A percentile compares a stretch with the other conserved stretches of the same genome.
Evolutionary conservation across 306 rosid species (phyloP).

Genomic region (Coriaria nepalensis): DNA sequence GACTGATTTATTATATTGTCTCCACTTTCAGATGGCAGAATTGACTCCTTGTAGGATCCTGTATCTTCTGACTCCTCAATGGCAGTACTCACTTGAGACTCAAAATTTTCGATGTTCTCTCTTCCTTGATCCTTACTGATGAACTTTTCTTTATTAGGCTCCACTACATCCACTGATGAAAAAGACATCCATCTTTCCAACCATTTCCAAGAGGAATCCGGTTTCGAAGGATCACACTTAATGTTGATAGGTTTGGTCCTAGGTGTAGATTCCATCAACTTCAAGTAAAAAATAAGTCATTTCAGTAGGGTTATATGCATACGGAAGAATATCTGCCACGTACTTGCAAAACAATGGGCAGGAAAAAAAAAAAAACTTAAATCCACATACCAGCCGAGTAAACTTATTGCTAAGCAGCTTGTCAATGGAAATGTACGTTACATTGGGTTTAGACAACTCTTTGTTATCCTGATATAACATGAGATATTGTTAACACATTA

Average conservation of each 20-base stretch:
- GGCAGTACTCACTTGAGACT: conserved; percentile 23
- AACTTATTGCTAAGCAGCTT: conserved; percentile 69
- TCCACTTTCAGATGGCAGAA: conserved; percentile 41
- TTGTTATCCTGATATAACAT: conserved; percentile 40
- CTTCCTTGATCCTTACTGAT: too few relatives aligned
- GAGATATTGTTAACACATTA: neutral
- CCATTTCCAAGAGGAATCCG: too few relatives aligned
- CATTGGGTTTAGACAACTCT: conserved; percentile 24
- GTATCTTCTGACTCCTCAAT: conserved; percentile 30
- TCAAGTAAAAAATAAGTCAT: neutral
- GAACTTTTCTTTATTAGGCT: too few relatives aligned
- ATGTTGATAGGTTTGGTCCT: too few relatives aligned
- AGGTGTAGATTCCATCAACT: too few relatives aligned
- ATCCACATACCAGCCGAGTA: conserved; percentile 59
- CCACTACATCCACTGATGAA: too few relatives aligned
- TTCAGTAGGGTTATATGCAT: conserved; percentile 11
- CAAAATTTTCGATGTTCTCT: neutral
- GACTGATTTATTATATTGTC: conserved; percentile 39
- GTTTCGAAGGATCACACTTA: too few relatives aligned
- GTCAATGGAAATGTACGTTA: conserved; percentile 33
- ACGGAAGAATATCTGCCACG: conserved; percentile 2
- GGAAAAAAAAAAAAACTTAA: neutral
- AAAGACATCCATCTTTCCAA: too few relatives aligned
- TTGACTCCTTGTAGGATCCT: conserved; percentile 23
- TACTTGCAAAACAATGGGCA: conserved; percentile 8